Percentiles rank a stretch among this genome's conserved stretches.
These are phyloP conservation scores for Microbotryum lychnidis-dioicae DNA, from an alignment of 1,284 basidiomycete species.

Conservation along the genomic window DNA sequence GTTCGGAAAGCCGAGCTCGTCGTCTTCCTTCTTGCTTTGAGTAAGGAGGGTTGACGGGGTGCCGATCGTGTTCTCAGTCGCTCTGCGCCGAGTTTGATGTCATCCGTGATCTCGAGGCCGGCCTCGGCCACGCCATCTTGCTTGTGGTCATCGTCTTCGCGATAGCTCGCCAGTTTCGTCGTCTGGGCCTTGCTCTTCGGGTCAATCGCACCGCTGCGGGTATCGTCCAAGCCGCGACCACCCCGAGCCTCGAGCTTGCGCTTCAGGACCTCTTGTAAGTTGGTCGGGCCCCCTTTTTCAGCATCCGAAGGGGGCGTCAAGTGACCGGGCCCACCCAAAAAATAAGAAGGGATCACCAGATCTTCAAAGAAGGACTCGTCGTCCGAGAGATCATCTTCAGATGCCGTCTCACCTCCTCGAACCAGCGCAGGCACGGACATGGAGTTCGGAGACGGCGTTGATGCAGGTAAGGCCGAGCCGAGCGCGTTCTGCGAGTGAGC, in stretches of 20 bases:
- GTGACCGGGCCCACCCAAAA: constrained; percentile 15
- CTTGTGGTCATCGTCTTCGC: constrained; percentile 48
- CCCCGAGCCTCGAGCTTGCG: constrained; percentile 25
- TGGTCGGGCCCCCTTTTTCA: constrained; percentile 60
- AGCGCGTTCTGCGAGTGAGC: too few species aligned
- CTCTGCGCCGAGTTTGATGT: constrained; percentile 66
- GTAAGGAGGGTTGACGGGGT: constrained; percentile 1
- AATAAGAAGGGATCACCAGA: constrained; percentile 57
- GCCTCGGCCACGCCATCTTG: constrained; percentile 73
- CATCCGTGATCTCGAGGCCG: constrained; percentile 68
- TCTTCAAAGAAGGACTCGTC: constrained; percentile 65
- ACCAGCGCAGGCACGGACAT: too few species aligned
- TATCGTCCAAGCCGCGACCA: not conserved
- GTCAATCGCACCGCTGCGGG: not conserved
- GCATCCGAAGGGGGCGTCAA: constrained; percentile 45
- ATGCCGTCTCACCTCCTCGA: constrained; percentile 36
- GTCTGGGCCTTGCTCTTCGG: constrained; percentile 56
- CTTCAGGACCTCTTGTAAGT: constrained; percentile 38
- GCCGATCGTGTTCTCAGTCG: constrained; percentile 44
- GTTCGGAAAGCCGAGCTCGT: too few species aligned
- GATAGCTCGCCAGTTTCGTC: constrained; percentile 38
- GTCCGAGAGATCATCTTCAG: constrained; percentile 58
- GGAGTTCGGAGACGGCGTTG: too few species aligned
- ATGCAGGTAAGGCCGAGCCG: too few species aligned
- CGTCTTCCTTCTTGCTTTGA: not conserved